Base-by-base conservation (phyloP, 148 eudicot species). In the Linanthus parryae region DNA sequence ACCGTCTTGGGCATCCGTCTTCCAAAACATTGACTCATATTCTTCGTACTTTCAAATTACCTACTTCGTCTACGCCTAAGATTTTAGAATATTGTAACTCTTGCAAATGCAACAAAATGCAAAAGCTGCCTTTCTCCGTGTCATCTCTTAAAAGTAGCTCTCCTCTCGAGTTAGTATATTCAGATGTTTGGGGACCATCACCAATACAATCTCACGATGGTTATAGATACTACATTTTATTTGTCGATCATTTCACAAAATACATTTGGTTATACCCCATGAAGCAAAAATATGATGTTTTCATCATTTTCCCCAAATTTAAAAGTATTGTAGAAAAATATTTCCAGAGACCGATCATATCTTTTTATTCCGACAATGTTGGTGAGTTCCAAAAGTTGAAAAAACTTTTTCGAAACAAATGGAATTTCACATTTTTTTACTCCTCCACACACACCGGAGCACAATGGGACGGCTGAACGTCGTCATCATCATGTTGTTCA, bases 1-100 rank as follows among this genome's bases (percentile, higher is more conserved):
- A 43, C 22, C n/a, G 46, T 26, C 46, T 43, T 43, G 46, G 46
- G 9, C 46, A 43, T n/a, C 44, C 46, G 13, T 43, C 46, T 19
- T 9, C 46, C 46, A 20, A 43, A 43, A 15, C 22, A 8, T 26
- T 21, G 2, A 11, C 1, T 43, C 5, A 43, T 8, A 21, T 43
- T 43, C n/a, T 43, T 13, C 13, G n/a, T 7, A 8, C 14, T 20
- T 19, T 19, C 21, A 42, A 42, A 8, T 25, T 42, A 13, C 25
- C 46, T 3, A n/a, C 21, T 12, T 25, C 19, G 11, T 42, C n/a
- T n/a, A n/a, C 25, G 14, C 19, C 24, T 42, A 13, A 8, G 25
- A 19, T 19, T 42, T 11, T 21, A 21, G 11, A 6, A 11, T 44
- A 21, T 44, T 44, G 48, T 44, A 28, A 44, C 28, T 44, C 48